A percentile compares a stretch with the other conserved stretches of the same genome.
Evolutionary conservation across 495 filamentous ascomycete genomes (phyloP).

Genomic region (Bryoglossum gracile): DNA sequence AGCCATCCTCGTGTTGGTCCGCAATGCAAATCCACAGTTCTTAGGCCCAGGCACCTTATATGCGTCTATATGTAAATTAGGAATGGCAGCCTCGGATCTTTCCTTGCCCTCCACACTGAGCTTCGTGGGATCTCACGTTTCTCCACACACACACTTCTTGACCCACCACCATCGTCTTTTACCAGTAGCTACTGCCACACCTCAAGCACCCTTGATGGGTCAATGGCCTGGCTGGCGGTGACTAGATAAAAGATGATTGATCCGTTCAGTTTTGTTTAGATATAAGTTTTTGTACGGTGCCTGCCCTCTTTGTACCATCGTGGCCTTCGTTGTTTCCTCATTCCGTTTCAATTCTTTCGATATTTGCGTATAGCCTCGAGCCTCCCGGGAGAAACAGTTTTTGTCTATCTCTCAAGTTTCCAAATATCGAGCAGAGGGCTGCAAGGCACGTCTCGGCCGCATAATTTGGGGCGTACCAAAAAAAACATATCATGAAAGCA

Average conservation of each 20-base stretch:
- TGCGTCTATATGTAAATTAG: constrained; percentile 3
- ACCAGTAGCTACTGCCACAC: constrained; percentile 7
- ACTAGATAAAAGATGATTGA: constrained; percentile 3
- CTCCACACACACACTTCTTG: constrained; percentile 6
- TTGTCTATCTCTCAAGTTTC: not conserved
- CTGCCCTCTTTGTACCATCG: not conserved
- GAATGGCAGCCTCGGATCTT: constrained; percentile 13
- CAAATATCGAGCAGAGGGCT: not conserved
- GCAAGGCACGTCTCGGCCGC: not conserved
- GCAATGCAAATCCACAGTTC: constrained; percentile 10
- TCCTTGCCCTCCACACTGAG: not conserved
- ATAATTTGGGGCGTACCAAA: constrained; percentile 1
- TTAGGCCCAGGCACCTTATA: constrained; percentile 11
- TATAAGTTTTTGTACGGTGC: not conserved
- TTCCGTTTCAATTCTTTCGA: not conserved
- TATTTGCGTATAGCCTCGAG: constrained; percentile 2
- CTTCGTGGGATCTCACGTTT: not conserved
- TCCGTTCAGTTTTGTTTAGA: not conserved
- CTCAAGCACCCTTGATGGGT: constrained; percentile 5
- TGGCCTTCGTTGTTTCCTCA: not conserved
- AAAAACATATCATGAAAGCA: not conserved
- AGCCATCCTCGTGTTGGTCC: constrained; percentile 1
- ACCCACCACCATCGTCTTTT: not conserved
- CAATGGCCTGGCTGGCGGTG: constrained; percentile 8
- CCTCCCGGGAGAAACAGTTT: not conserved